Base-by-base conservation (phyloP, 139 green algal genomes). In the Chlamydomonas sp. region DNA sequence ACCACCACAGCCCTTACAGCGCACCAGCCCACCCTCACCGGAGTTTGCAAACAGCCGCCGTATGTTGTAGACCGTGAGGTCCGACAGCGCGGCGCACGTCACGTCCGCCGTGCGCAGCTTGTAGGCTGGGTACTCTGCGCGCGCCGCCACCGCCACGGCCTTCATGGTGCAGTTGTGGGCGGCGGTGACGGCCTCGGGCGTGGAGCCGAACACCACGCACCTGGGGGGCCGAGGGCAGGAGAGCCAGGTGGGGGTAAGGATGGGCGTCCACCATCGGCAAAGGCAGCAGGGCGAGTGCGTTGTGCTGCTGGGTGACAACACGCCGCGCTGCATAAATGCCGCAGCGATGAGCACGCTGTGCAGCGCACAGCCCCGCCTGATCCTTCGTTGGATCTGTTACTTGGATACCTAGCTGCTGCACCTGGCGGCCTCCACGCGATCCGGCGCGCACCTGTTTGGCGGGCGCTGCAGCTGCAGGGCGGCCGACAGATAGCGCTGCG, bases 141-240 rank as follows among this genome's bases (percentile, higher is more conserved):
- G 71, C 9, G 80, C 14, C 0, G 85, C 78, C 60, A 89, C 85
- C 1, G 85, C 85, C 69, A 87, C 83, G 1, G 64, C 89, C 84
- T 96, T 97, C 93, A 98, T 98, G 74, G 93, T 97, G 92, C 94
- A 97, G 85, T 99, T 99, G 91, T 99, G 97, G 5, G 97, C 97
- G 7, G 97, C 97, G 1, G 96, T 95, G 49, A 99, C 82, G 66
- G 93, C 92, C 17, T 86, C 85, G 0, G 95, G 95, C 31, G 87
- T 92, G 80, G 85, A 85, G 9, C 93, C 93, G 93, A 99, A 98
- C 6, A 88, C 84, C 91, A 49, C 31, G 31, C 31, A 49, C 31
- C 31, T 49, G 31, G 31, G 31, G 31, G 31, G 31, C 31, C 31
- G 31, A 49, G 31, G 31, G 31, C 31, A 49, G 31, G 31, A 49